phyloP scores from a whole-genome alignment of 257 asterid species.

The Plantago elongata region DNA sequence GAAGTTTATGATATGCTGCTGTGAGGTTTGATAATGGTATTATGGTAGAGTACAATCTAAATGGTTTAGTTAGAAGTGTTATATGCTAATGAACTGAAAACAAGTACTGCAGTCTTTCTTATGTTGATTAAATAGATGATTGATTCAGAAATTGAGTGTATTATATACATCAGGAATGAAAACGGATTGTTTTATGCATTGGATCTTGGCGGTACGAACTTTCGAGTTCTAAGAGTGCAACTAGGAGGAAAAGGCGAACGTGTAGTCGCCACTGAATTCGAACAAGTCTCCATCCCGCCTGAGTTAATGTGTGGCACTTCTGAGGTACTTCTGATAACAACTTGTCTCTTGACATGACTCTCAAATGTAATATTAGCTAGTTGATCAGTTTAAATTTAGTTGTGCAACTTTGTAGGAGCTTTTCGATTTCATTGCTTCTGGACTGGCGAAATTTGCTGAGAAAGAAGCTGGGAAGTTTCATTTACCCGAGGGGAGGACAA shows the following conservation, averaged over 20 bases:
- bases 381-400: not conserved
- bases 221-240: slow-evolving; percentile 72
- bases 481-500: slow-evolving; percentile 37
- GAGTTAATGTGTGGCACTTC: slow-evolving; percentile 59
- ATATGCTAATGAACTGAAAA: too few relatives aligned
- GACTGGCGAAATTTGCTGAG: slow-evolving; percentile 47
- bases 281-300: slow-evolving; percentile 62
- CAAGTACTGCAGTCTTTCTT: too few relatives aligned
- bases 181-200: slow-evolving; percentile 70
- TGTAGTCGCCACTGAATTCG: slow-evolving; percentile 57
- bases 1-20: too few relatives aligned
- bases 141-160: slow-evolving; percentile 11
- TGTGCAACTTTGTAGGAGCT: slow-evolving; percentile 41
- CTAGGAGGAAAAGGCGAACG: slow-evolving; percentile 71
- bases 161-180: slow-evolving; percentile 44
- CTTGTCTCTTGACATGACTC: too few relatives aligned
- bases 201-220: slow-evolving; percentile 91
- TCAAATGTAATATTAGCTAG: not conserved
- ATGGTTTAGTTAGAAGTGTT: too few relatives aligned
- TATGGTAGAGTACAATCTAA: too few relatives aligned
- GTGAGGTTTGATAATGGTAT: too few relatives aligned
- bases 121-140: not conserved
- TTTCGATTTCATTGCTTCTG: slow-evolving; percentile 76
- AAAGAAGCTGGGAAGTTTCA: slow-evolving; percentile 54
- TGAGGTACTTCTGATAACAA: slow-evolving; percentile 34